Percentiles rank a stretch among this genome's conserved stretches.
These are phyloP conservation scores for Balansia obtecta DNA, from an alignment of 2,329 filamentous ascomycete species.

Conservation along the genomic window DNA sequence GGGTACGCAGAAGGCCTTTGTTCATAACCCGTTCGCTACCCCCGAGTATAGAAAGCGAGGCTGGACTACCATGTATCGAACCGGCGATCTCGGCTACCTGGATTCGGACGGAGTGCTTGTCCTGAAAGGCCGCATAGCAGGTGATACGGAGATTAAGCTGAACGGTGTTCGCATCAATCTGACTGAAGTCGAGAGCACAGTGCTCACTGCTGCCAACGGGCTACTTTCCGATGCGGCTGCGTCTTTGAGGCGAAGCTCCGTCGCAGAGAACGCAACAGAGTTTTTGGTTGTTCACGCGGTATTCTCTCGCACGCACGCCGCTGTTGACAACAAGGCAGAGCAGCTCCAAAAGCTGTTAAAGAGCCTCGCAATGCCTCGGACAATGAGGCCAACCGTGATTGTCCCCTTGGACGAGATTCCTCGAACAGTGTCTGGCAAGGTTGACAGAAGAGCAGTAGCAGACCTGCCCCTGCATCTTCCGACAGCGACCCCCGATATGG, in stretches of 20 bases:
- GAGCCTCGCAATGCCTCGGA: background rate
- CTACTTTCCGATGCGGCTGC: constrained; percentile 12
- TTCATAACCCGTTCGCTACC: background rate
- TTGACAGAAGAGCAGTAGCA: constrained; percentile 17
- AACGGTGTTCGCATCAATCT: constrained; percentile 33
- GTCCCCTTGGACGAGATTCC: constrained; percentile 3
- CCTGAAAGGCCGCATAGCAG: constrained; percentile 24
- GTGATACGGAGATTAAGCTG: constrained; percentile 34
- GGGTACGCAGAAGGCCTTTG: constrained; percentile 5
- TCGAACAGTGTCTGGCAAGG: constrained; percentile 1
- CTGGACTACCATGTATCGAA: constrained; percentile 3
- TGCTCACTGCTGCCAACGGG: constrained; percentile 12
- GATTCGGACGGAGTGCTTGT: constrained; percentile 20
- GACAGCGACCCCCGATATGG: too few species aligned
- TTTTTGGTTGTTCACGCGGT: background rate
- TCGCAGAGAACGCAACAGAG: too few species aligned
- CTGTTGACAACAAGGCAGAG: background rate
- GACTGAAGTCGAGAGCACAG: constrained; percentile 21
- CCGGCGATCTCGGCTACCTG: constrained; percentile 25
- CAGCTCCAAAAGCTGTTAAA: background rate
- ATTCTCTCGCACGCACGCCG: background rate
- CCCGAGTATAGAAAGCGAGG: constrained; percentile 8
- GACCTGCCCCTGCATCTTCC: constrained; percentile 10
- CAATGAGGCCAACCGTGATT: constrained; percentile 4
- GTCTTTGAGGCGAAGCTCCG: constrained; percentile 1